Percentiles rank a stretch among this genome's conserved stretches.
Evolutionary conservation across 352 stramenopile species (phyloP).

Genomic region (Globisporangium splendens): DNA sequence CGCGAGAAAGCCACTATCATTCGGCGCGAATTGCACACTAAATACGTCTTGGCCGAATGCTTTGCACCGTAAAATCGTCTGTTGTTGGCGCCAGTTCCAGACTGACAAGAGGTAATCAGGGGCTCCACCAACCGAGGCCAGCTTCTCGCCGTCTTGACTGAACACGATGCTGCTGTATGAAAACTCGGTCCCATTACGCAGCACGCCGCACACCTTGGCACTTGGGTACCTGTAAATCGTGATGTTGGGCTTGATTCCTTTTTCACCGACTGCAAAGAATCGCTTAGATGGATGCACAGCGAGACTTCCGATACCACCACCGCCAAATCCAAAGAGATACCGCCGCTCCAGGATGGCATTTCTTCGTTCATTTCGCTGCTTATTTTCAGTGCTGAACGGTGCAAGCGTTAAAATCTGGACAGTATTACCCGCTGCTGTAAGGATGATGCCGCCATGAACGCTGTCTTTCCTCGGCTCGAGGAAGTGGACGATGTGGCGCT

Average conservation of each 20-base stretch:
- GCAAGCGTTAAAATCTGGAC: conserved; percentile 62
- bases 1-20: conserved; percentile 87
- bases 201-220: conserved; percentile 61
- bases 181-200: conserved; percentile 81
- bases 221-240: conserved; percentile 87
- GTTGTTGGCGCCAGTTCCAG: conserved; percentile 90
- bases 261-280: conserved; percentile 88
- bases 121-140: conserved; percentile 83
- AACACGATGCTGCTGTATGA: conserved; percentile 78
- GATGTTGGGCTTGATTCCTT: conserved; percentile 85
- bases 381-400: conserved; percentile 7
- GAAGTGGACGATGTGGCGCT: conserved; percentile 66
- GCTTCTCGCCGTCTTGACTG: conserved; percentile 76
- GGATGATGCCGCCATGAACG: conserved; percentile 51
- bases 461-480: conserved; percentile 34
- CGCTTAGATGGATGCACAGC: conserved; percentile 61
- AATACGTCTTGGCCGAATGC: conserved; percentile 94
- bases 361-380: conserved; percentile 12
- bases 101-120: conserved; percentile 93
- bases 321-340: conserved; percentile 72
- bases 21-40: conserved; percentile 86
- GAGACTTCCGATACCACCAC: conserved; percentile 59
- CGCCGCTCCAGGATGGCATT: conserved; percentile 23
- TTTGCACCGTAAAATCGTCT: conserved; percentile 90
- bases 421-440: conserved; percentile 70